Base-by-base conservation (phyloP, 371 early-diverging fungal species). In the Circinella umbellata region DNA sequence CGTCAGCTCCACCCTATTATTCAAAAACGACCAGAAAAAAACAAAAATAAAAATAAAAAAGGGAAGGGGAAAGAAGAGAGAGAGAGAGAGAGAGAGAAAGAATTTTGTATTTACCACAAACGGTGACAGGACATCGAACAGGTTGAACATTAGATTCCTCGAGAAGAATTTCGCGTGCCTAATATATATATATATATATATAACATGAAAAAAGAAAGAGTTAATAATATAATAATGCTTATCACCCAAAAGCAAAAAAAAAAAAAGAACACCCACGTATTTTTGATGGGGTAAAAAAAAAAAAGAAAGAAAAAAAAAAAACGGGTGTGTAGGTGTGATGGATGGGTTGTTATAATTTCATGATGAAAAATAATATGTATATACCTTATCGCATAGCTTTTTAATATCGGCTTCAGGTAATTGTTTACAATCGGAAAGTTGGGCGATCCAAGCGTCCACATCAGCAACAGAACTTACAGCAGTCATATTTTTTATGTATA, bases 131-230 rank as follows among this genome's bases (percentile, higher is more conserved):
- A 27, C 95, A 85, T 71, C 88, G 87, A 15, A 98, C 96, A 20
- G 96, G 96, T 74, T 98, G 98, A 61, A 98, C 94, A 78, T 98
- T 98, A 37, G 95, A 95, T 78, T 98, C 98, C 73, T 96, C 94
- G 83, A 94, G 89, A 68, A 97, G 83, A 59, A 96, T 86, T 76
- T 95, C 96, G 79, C 95, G 95, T 71, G 96, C 96, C 94, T 94
- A 75, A 47, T 27, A 27, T 2, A 27, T 27, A 27, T 27, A 27
- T 2, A 27, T 27, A 27, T 27, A 1, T 27, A 27, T 27, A 27
- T 27, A 27, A 27, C 48, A 9, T 37, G 53, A 49, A 49, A 68
- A 46, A 35, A 38, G 39, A 46, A 69, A 38, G 48, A 51, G 4
- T 7, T 4, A 15, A 51, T 1, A n/a, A 51, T 4, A 4, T 1